phyloP scores from a whole-genome alignment of 73 alveolate genomes.

The Tetrahymena borealis region DNA sequence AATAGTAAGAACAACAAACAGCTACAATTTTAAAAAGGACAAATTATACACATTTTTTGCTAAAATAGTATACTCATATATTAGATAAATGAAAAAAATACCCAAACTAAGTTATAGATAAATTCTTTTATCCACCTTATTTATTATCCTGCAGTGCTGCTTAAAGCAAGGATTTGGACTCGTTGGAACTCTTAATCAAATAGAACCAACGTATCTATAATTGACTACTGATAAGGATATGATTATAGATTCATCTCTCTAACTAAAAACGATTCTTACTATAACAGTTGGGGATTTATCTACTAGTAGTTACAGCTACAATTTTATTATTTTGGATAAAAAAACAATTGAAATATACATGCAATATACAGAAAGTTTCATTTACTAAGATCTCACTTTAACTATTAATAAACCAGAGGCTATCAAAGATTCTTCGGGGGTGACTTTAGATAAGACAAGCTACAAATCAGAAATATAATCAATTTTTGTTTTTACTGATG shows the following conservation, averaged over 20 bases:
- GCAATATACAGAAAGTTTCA: background rate
- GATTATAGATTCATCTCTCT: background rate
- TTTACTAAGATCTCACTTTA: background rate
- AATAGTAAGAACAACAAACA: too few relatives aligned
- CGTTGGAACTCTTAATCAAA: background rate
- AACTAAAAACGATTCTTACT: background rate
- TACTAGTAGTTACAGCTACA: background rate
- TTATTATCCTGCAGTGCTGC: too few relatives aligned
- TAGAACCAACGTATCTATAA: background rate
- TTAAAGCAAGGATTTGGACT: background rate
- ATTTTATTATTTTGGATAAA: background rate
- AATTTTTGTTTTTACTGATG: background rate
- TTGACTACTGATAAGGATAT: background rate
- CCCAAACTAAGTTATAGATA: too few relatives aligned
- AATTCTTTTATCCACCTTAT: too few relatives aligned
- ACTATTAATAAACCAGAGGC: background rate
- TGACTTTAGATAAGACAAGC: background rate
- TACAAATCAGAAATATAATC: background rate
- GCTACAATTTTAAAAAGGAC: too few relatives aligned
- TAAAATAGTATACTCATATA: too few relatives aligned
- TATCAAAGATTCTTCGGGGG: background rate
- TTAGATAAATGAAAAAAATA: too few relatives aligned
- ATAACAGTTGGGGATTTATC: background rate
- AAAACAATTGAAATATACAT: background rate
- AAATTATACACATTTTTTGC: too few relatives aligned